Conservation (phyloP, 371 early-diverging fungal species). For the Globomyces sp. region DNA sequence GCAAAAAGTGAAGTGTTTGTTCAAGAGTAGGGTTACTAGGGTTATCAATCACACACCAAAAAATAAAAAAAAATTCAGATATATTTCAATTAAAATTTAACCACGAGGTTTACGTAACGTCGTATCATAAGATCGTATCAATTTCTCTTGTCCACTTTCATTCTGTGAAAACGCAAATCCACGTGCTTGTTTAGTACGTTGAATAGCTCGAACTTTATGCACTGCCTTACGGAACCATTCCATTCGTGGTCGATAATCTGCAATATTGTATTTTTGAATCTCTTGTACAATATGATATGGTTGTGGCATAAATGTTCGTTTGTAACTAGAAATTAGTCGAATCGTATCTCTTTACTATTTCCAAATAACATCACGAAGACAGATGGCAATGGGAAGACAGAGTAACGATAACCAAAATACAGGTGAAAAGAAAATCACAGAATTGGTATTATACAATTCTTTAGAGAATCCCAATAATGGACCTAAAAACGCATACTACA, state of each 20-base stretch:
- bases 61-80: constrained; percentile 8
- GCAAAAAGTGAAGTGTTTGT: not conserved
- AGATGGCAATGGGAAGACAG: constrained; percentile 71
- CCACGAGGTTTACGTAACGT: constrained; percentile 86
- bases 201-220: constrained; percentile 87
- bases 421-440: constrained; percentile 66
- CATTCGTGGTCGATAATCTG: constrained; percentile 95
- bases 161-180: constrained; percentile 97
- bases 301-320: constrained; percentile 78
- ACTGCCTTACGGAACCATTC: constrained; percentile 97
- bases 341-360: constrained; percentile 54
- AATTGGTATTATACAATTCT: constrained; percentile 76
- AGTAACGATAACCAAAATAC: constrained; percentile 67
- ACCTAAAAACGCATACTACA: constrained; percentile 64
- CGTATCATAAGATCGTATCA: constrained; percentile 93
- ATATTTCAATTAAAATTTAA: constrained; percentile 25
- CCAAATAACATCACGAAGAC: constrained; percentile 79
- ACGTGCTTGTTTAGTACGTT: constrained; percentile 84
- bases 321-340: constrained; percentile 48
- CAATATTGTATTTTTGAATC: constrained; percentile 94
- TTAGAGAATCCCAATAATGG: constrained; percentile 65
- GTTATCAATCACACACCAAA: not conserved
- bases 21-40: not conserved
- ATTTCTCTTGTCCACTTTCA: constrained; percentile 88
- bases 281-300: constrained; percentile 96